Evolutionary conservation across 257 asterid species (phyloP), one percentile per base, ranked within the genome.

Genomic region (Capsicum pubescens): DNA sequence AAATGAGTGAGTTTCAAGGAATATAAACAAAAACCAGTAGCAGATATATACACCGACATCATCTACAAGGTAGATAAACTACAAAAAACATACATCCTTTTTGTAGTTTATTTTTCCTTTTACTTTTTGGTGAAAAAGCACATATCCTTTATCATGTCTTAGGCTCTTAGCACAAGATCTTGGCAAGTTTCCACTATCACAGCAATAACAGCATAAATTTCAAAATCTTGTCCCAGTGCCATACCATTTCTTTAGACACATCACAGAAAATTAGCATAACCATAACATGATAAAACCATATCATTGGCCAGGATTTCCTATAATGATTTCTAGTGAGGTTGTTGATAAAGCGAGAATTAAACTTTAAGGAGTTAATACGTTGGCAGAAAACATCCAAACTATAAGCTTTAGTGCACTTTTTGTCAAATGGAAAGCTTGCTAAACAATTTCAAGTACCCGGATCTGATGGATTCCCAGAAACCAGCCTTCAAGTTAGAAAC

Each of bases 391-490:
- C 61, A 74, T 21, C 19, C 83, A 80, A 66, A 80, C 14, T 50
- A 54, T 67, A 82, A 82, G 66, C 69, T 82, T 67, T 12, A 68
- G 52, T 50, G 21, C 19, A 82, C 12, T 54, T 36, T 21, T 21
- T 68, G 56, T 4, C 79, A 13, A 82, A 52, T 81, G 83, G 72
- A 15, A 84, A 15, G 83, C 32, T 46, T 39, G 67, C 35, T 69
- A 79, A 59, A 83, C 17, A 83, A 5, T 83, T 70, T 56, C 68
- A 74, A 19, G 83, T 93, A 96, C 99, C 99, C 97, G 59, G 98
- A 91, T 96, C 95, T 93, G 84, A 96, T 93, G 84, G 98, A 92
- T 82, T 96, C 98, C 99, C 99, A 96, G 61, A 94, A 94, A 76
- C 91, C 87, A 44, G 97, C 97, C 89, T 87, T 94, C 70, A 92